phyloP scores from a whole-genome alignment of 306 rosid species.

The Oemleria cerasiformis region DNA sequence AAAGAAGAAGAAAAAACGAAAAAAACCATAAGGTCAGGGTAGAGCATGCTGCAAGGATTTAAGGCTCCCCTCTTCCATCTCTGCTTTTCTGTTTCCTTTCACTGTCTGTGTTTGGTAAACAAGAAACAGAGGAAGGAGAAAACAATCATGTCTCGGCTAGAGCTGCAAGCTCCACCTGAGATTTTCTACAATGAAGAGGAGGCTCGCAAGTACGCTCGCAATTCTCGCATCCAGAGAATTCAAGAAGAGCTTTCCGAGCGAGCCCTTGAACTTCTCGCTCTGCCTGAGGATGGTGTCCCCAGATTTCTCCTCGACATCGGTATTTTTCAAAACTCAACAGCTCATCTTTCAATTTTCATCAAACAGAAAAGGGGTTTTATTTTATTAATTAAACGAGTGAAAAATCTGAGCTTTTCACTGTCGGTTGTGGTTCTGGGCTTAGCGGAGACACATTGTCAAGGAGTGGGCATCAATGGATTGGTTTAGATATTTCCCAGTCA shows the following conservation, averaged over 20 bases:
- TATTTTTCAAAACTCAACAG: too few species aligned
- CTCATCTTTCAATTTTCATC: constrained; percentile 16
- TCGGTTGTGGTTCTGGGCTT: constrained; percentile 95
- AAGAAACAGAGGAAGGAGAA: background rate
- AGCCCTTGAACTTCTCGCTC: constrained; percentile 78
- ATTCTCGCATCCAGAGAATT: constrained; percentile 80
- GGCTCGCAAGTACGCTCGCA: constrained; percentile 90
- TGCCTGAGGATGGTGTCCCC: too few species aligned
- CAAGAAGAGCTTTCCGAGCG: constrained; percentile 68
- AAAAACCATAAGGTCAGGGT: too few species aligned
- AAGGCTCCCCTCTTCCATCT: background rate
- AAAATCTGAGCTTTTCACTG: background rate
- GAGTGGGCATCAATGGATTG: constrained; percentile 88
- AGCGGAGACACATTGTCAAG: constrained; percentile 85
- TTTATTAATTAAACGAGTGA: too few species aligned
- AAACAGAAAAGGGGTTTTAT: too few species aligned
- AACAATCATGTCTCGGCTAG: constrained; percentile 54
- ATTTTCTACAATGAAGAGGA: constrained; percentile 78
- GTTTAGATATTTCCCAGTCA: constrained; percentile 84
- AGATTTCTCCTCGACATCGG: too few species aligned
- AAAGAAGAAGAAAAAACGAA: too few species aligned
- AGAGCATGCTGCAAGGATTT: constrained; percentile 1
- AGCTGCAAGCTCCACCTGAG: constrained; percentile 89
- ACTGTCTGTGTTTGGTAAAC: background rate
- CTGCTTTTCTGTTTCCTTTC: background rate